Base-by-base conservation (phyloP, 83 land plant species). In the Isoetes engelmannii region DNA sequence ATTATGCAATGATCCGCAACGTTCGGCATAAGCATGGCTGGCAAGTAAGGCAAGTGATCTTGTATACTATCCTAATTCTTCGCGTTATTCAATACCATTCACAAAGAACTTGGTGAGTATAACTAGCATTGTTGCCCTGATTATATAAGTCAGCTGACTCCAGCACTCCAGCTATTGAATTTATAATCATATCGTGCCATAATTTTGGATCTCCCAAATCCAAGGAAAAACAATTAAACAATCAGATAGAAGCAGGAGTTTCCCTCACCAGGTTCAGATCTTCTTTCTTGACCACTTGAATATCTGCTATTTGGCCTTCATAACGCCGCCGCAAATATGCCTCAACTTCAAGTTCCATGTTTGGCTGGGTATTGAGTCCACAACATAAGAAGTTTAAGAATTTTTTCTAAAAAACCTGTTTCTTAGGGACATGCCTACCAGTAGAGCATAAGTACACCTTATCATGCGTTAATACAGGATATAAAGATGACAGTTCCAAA, bases 261-360 rank as follows among this genome's bases (percentile, higher is more conserved):
- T 12, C 74, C 54, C 69, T 76, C 81, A 93, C 99, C 69, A 94
- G 76, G 71, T 80, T 80, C 55, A 94, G 86, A 72, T 94, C 99
- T 58, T 94, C 99, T 69, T 94, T 94, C 7, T 88, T 78, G 13
- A 90, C 68, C 45, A 94, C 79, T 64, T 90, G 82, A 9, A 90
- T 84, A 53, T 81, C 74, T 37, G 87, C 74, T 49, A 94, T 83
- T 18, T 75, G 77, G 17, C 86, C 84, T 76, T 94, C 89, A 78
- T 87, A 94, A 6, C 86, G 84, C 47, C 99, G 75, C 20, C 92
- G 79, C 48, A 94, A 74, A 67, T 94, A 90, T 43, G 87, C 82
- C 60, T 90, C 97, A 4, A 94, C 93, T 56, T 94, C 99, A 69
- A 86, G 76, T 81, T 94, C 88, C 80, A 76, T 79, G 44, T 80